Base-by-base conservation (phyloP, 2,329 filamentous ascomycete genomes). In the Fusarium lyarnte region DNA sequence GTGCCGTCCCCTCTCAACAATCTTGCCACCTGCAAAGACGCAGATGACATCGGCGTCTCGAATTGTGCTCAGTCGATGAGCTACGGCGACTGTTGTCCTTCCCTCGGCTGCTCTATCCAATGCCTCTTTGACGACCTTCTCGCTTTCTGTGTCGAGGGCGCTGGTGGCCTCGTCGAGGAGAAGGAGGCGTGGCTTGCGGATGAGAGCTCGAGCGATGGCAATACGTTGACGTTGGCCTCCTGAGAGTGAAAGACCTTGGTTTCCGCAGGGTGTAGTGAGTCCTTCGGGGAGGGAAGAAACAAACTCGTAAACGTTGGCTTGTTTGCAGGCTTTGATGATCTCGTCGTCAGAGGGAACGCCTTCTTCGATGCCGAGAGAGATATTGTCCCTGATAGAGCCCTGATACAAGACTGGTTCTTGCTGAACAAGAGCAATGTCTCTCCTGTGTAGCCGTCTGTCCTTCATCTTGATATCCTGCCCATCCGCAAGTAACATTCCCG, bases 211-310 rank as follows among this genome's bases (percentile, higher is more conserved):
- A 0, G 92, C 92, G 69, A 94, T 94, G 13, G 92, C 91, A 38
- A 93, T 87, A 27, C 91, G 88, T 78, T 94, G 92, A 12, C 91
- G 85, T 78, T 94, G 92, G 2, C 92, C 92, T 29, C 92, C 92
- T 3, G 90, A 93, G 3, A 94, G 83, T 65, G 91, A 90, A 23
- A 91, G 87, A 1, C 92, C 92, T 53, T 88, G 87, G 73, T 91
- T 88, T 4, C 92, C 92, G 27, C 92, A 91, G 2, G 85, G 82
- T 0, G 91, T 92, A 3, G 85, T 82, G 60, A 93, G 90, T 1
- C 89, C 89, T 63, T 92, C 82, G 5, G 89, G 88, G 0, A 91
- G 82, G 3, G 85, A 86, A 2, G 82, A 78, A 35, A 91, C 83
- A 63, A 90, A 90, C 19, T 88, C 85, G 74, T 86, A 85, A 5